Evolutionary conservation across 2,329 filamentous ascomycete species (phyloP).

Genomic region (Penicillium freii): DNA sequence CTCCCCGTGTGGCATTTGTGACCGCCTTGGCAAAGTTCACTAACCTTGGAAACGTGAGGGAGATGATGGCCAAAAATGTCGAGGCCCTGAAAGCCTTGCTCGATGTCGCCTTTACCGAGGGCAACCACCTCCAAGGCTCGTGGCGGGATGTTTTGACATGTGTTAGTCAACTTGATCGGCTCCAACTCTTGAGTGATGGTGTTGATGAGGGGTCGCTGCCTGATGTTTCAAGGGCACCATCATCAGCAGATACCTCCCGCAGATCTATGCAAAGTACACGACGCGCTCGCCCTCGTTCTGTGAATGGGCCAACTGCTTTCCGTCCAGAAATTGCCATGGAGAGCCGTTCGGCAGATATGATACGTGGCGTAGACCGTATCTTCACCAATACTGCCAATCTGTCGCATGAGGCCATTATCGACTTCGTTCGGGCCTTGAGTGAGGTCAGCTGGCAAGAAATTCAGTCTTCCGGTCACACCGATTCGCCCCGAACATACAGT

Average conservation of each 20-base stretch:
- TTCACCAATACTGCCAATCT: conserved; percentile 95
- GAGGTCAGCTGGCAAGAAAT: conserved; percentile 99
- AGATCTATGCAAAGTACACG: conserved; percentile 63
- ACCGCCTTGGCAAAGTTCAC: conserved; percentile 90
- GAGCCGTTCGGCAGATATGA: conserved; percentile 86
- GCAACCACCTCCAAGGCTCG: conserved; percentile 81
- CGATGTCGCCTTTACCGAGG: conserved; percentile 89
- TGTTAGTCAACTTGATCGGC: conserved; percentile 89
- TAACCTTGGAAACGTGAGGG: conserved; percentile 90
- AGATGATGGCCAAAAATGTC: conserved; percentile 94
- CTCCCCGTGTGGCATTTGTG: conserved; percentile 92
- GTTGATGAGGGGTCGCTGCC: conserved; percentile 91
- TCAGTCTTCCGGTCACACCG: conserved; percentile 91
- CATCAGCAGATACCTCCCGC: conserved; percentile 56
- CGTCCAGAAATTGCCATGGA: conserved; percentile 84
- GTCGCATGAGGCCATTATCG: conserved; percentile 88
- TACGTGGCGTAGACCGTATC: conserved; percentile 89
- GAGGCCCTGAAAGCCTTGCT: conserved; percentile 89
- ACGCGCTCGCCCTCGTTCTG: conserved; percentile 47
- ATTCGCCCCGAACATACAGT: conserved; percentile 94
- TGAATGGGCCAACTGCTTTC: conserved; percentile 54
- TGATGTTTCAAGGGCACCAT: conserved; percentile 81
- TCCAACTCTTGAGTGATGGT: conserved; percentile 91
- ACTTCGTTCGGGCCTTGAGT: conserved; percentile 87
- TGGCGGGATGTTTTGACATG: conserved; percentile 96